Conservation (phyloP, 768 basidiomycete species). For the Sarcomyxa edulis region DNA sequence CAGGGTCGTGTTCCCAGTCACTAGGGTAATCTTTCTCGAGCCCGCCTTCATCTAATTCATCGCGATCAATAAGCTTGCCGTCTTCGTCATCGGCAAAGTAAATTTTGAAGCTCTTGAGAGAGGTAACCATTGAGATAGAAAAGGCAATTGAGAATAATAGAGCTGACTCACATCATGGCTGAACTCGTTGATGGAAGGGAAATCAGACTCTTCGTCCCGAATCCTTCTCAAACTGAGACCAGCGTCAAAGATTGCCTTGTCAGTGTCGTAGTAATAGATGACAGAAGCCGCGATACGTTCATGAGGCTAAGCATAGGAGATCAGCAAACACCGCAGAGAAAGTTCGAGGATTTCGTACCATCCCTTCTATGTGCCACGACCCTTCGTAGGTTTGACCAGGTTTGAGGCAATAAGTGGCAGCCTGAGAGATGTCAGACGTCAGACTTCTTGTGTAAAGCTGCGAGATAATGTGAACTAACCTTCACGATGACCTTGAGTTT, state of each 20-base stretch:
- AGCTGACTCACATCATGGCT: not conserved
- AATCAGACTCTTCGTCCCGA: constrained; percentile 3
- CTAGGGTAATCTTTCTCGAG: not conserved
- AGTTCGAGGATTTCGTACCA: constrained; percentile 6
- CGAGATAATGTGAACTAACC: too few relatives aligned
- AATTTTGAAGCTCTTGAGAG: too few relatives aligned
- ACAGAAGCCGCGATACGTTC: constrained; percentile 12
- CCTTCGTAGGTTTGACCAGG: constrained; percentile 12
- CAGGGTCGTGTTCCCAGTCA: not conserved
- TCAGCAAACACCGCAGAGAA: not conserved
- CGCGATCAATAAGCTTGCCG: too few relatives aligned
- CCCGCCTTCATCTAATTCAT: too few relatives aligned
- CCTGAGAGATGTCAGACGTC: too few relatives aligned
- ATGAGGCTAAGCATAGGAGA: constrained; percentile 10
- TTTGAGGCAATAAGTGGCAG: constrained; percentile 12
- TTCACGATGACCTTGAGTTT: too few relatives aligned
- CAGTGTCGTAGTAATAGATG: constrained; percentile 14
- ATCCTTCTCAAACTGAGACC: constrained; percentile 9
- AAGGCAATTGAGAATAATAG: not conserved
- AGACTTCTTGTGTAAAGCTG: too few relatives aligned
- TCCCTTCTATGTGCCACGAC: constrained; percentile 14
- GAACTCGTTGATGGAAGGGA: not conserved
- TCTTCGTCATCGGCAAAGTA: too few relatives aligned
- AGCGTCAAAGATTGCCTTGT: constrained; percentile 6
- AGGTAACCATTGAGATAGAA: too few relatives aligned